Base-by-base conservation (phyloP, 1,139 yeast species). In the Yamadazyma sp. region DNA sequence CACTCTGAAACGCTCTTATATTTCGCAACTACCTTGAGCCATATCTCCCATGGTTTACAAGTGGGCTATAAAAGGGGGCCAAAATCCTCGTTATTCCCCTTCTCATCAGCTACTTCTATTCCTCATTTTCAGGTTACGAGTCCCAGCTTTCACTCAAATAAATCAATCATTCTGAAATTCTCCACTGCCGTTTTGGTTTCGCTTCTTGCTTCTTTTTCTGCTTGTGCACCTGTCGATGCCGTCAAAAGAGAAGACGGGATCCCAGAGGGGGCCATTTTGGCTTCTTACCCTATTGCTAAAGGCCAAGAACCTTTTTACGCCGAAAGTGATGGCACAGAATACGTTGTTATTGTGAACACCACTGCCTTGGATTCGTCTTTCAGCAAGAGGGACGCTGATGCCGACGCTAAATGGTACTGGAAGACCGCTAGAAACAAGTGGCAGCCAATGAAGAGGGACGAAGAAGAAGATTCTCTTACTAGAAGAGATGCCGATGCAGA, bases 181-280 rank as follows among this genome's bases (percentile, higher is more conserved):
- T 42, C 53, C 17, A 39, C 41, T 29, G 41, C 53, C 17, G 37
- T 45, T 30, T 35, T 48, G 18, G 34, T 44, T 34, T 37, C 43
- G 11, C 34, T 48, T 7, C 39, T 37, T 31, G 39, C 46, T 31
- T 37, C 42, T 16, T 30, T 47, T 9, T 36, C 38, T 27, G 22
- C 41, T 14, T 41, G 42, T 31, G 53, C 54, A n/a, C 51, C 54
- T 9, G 41, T 44, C 33, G 47, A 41, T 29, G 43, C 41, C 5
- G 46, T 26, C 24, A 42, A 40, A 30, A 40, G 41, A 24, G 47
- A 44, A 10, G 46, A 38, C 6, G 18, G 16, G 14, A 34, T 50
- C 3, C 54, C 54, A 3, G 43, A 40, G 27, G 49, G 38, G 2
- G 46, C 53, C 12, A 38, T 50, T 12, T 39, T 50, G 30, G 51